A percentile compares a stretch with the other conserved stretches of the same genome.
Conservation (phyloP, 106 monocot species). For the Platanthera zijinensis region DNA sequence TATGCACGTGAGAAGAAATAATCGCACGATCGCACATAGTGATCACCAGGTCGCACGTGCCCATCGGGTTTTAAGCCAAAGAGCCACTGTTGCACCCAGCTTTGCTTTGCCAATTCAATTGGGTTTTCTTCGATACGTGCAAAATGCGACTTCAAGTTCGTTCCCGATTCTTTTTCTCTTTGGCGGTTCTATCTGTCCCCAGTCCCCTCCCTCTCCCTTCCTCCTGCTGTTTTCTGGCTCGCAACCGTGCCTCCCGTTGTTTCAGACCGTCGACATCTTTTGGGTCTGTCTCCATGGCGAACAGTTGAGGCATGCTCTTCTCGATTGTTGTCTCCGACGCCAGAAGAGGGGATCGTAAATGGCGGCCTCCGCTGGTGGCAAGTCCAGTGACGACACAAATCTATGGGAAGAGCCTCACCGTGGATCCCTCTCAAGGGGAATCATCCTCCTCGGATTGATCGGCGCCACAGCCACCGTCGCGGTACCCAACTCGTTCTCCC, state of each 20-base stretch:
- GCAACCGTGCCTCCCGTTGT: neutral
- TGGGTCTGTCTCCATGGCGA: neutral
- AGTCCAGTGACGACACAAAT: neutral
- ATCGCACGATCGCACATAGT: too few relatives aligned
- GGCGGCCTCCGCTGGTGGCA: slow-evolving; percentile 1
- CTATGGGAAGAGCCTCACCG: slow-evolving; percentile 8
- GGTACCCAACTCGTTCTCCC: slow-evolving; percentile 16
- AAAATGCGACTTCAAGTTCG: neutral
- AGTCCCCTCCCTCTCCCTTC: neutral
- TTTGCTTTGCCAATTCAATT: too few relatives aligned
- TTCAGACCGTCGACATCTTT: neutral
- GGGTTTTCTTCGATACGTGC: too few relatives aligned
- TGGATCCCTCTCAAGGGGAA: slow-evolving; percentile 14
- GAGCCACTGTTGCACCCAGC: too few relatives aligned
- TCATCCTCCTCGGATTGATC: slow-evolving; percentile 33
- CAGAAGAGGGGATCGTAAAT: neutral
- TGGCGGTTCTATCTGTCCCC: too few relatives aligned
- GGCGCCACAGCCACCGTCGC: slow-evolving; percentile 37
- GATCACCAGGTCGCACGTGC: too few relatives aligned
- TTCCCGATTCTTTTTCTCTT: neutral
- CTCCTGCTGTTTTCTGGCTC: neutral
- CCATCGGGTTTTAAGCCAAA: too few relatives aligned
- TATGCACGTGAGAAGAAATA: too few relatives aligned
- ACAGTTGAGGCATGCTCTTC: slow-evolving; percentile 6
- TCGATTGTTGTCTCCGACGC: neutral